Percentiles rank a stretch among this genome's conserved stretches.
phyloP scores from a whole-genome alignment of 352 stramenopile genomes.

The Aphanomyces cochlioides region DNA sequence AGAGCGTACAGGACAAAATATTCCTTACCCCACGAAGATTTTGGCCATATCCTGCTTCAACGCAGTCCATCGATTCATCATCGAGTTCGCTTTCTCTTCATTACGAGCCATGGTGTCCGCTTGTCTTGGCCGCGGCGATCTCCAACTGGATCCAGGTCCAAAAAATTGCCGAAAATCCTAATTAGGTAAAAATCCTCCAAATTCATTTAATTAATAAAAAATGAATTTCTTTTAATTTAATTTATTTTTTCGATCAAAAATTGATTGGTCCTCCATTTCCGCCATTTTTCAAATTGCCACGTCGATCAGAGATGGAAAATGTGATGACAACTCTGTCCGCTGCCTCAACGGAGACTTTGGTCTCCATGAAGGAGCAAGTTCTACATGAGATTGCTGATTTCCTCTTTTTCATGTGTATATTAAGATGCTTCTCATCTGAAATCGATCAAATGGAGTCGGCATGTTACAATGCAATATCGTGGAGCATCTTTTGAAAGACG shows the following conservation, averaged over 20 bases:
- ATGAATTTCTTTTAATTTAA: neutral
- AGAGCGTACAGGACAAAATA: neutral
- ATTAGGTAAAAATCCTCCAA: neutral
- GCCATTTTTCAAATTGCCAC: slow-evolving; percentile 12
- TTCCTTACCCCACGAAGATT: slow-evolving; percentile 72
- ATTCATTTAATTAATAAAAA: neutral
- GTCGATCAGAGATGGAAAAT: slow-evolving; percentile 1
- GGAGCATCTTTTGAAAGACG: slow-evolving; percentile 86
- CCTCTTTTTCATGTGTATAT: slow-evolving; percentile 5
- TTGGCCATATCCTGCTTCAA: slow-evolving; percentile 93
- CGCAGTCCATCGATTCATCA: slow-evolving; percentile 98
- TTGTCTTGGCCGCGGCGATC: neutral
- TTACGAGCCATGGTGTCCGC: slow-evolving; percentile 91
- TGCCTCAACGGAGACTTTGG: slow-evolving; percentile 18
- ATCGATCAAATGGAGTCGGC: neutral
- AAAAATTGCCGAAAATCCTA: neutral
- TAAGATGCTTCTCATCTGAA: neutral
- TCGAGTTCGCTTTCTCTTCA: slow-evolving; percentile 96
- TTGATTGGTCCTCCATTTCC: neutral
- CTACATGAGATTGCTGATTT: slow-evolving; percentile 34
- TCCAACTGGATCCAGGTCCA: neutral
- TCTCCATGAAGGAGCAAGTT: slow-evolving; percentile 31
- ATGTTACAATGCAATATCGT: slow-evolving; percentile 43
- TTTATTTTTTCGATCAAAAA: neutral
- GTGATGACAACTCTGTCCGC: slow-evolving; percentile 30